Evolutionary conservation across 2,329 filamentous ascomycete genomes (phyloP).

Genomic region (Fusarium sp.): DNA sequence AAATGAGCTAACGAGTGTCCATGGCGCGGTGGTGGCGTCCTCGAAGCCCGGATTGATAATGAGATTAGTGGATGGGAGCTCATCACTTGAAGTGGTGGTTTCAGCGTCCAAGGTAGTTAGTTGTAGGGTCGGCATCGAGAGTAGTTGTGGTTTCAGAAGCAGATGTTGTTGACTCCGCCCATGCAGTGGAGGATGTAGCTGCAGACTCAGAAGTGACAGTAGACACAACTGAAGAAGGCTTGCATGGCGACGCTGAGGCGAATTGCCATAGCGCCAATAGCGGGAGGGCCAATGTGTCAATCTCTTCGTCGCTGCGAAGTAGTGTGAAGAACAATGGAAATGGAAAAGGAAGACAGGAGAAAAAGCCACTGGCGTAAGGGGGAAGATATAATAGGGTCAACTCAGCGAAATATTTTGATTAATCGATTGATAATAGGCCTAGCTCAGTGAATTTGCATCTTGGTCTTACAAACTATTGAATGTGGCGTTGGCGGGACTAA

Average conservation of each 20-base stretch:
- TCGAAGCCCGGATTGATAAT: background rate
- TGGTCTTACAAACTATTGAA: background rate
- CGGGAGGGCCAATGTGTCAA: background rate
- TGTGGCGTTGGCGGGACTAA: background rate
- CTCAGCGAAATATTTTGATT: no score
- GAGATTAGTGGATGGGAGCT: background rate
- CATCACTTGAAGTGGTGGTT: accelerated
- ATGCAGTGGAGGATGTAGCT: background rate
- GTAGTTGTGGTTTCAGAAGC: background rate
- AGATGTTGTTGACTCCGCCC: background rate
- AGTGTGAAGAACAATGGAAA: background rate
- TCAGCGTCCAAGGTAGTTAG: background rate
- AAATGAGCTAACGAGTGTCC: background rate
- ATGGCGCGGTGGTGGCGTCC: background rate
- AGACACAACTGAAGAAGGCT: background rate
- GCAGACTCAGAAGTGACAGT: background rate
- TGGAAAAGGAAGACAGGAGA: background rate
- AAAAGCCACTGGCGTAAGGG: no score
- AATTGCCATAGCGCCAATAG: constrained; percentile 6
- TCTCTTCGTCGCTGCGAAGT: background rate
- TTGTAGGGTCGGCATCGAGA: background rate
- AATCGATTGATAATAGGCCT: no score
- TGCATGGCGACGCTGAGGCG: background rate
- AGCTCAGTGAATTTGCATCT: background rate
- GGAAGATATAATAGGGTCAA: no score